These are phyloP conservation scores for Megacollybia marginata DNA, from an alignment of 768 basidiomycete genomes.

Conservation along the genomic window DNA sequence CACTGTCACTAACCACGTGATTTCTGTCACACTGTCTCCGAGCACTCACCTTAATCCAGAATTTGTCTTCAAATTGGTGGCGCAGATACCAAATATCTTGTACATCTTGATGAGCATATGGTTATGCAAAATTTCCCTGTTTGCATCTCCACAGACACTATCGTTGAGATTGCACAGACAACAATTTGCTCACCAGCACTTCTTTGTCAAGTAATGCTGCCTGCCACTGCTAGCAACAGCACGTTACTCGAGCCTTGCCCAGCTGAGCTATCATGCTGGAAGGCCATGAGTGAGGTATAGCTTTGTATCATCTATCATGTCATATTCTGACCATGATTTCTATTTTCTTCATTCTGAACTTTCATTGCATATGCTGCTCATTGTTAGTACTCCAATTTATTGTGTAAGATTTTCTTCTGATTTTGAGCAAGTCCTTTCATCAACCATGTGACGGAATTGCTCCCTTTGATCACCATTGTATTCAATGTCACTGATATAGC, in stretches of 20 bases:
- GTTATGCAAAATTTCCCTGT: background rate
- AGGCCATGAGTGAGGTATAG: background rate
- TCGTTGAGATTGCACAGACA: background rate
- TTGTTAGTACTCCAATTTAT: background rate
- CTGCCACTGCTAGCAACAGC: background rate
- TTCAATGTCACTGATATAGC: background rate
- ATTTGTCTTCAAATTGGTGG: background rate
- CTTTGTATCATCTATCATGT: background rate
- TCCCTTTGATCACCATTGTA: no score
- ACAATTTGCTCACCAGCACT: background rate
- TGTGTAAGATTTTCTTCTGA: background rate
- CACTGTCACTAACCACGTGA: background rate
- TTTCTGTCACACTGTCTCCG: background rate
- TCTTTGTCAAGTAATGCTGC: background rate
- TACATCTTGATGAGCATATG: background rate
- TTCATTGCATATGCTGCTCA: background rate
- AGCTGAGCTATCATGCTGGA: background rate
- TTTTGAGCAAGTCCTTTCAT: background rate
- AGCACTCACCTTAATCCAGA: background rate
- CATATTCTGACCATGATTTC: background rate
- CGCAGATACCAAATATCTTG: background rate
- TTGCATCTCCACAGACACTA: background rate
- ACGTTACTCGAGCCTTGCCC: background rate
- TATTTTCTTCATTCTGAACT: background rate
- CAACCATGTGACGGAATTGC: no score